phyloP scores from a whole-genome alignment of 192 early-diverging fungal genomes.

The Pecoramyces ruminantium region DNA sequence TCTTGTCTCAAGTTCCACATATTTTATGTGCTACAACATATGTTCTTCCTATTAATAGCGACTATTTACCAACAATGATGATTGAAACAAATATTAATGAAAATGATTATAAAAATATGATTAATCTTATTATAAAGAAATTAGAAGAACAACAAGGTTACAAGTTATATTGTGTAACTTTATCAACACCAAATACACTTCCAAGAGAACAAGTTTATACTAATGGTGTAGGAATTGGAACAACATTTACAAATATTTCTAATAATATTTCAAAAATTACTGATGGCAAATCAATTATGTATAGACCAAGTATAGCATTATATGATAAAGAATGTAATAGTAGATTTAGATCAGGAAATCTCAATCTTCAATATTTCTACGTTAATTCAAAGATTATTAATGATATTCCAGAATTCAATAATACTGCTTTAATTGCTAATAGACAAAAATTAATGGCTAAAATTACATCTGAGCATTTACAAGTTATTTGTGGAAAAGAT shows the following conservation, averaged over 20 bases:
- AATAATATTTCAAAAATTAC: neutral
- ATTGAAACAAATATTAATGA: neutral
- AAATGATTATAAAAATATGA: neutral
- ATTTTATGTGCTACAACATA: neutral
- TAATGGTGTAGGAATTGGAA: neutral
- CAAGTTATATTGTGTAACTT: neutral
- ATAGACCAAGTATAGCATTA: neutral
- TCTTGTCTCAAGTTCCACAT: neutral
- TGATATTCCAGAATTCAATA: neutral
- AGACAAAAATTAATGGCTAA: neutral
- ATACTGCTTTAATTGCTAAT: neutral
- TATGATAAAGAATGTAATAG: neutral
- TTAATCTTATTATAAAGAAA: neutral
- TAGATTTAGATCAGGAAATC: neutral
- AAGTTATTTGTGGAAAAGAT: conserved; percentile 35
- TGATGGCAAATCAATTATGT: neutral
- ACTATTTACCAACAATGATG: neutral
- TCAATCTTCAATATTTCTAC: neutral
- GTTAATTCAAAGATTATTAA: neutral
- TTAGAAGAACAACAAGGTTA: neutral
- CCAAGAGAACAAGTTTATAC: neutral
- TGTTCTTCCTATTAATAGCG: neutral
- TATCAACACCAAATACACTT: neutral
- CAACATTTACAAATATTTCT: neutral
- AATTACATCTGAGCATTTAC: neutral